Evolutionary conservation across 352 stramenopile genomes (phyloP).

Genomic region (Phytophthora ramorum): DNA sequence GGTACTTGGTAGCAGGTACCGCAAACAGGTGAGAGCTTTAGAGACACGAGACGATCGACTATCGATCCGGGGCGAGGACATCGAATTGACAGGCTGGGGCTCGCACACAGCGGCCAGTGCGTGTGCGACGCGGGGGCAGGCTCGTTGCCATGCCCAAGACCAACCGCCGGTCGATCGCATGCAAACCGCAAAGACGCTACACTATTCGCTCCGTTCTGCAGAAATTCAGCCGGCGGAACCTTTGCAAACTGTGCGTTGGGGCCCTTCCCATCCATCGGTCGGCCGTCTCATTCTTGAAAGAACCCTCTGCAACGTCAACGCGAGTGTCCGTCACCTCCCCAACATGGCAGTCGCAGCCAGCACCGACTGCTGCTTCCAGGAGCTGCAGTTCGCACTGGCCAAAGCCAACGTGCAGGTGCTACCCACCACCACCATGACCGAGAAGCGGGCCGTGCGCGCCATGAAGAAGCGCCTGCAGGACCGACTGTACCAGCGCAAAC

Average conservation of each 20-base stretch:
- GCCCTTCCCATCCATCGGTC: no score
- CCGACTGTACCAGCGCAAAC: slow-evolving; percentile 45
- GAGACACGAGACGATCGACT: slow-evolving; percentile 17
- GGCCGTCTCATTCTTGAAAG: neutral
- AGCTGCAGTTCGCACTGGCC: neutral
- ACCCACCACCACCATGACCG: slow-evolving; percentile 10
- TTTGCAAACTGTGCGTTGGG: no score
- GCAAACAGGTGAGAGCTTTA: neutral
- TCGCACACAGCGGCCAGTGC: no score
- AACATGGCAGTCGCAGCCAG: neutral
- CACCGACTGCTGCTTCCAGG: slow-evolving; percentile 6
- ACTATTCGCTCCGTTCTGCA: no score
- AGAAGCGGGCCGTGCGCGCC: slow-evolving; percentile 18
- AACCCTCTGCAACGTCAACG: neutral
- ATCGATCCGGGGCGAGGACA: slow-evolving; percentile 5
- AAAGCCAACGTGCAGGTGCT: neutral
- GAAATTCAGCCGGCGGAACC: no score
- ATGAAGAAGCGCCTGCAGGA: slow-evolving; percentile 26
- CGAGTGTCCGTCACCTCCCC: neutral
- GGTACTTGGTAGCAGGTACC: neutral
- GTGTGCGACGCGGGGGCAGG: no score
- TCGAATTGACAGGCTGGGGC: neutral
- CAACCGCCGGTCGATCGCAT: no score
- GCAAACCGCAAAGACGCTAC: no score
- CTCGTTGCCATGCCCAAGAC: no score